Evolutionary conservation across 176 grass and related monocot genomes (phyloP), one percentile per base, ranked within the genome.

Genomic region (Rhipidocladum racemiflorum): DNA sequence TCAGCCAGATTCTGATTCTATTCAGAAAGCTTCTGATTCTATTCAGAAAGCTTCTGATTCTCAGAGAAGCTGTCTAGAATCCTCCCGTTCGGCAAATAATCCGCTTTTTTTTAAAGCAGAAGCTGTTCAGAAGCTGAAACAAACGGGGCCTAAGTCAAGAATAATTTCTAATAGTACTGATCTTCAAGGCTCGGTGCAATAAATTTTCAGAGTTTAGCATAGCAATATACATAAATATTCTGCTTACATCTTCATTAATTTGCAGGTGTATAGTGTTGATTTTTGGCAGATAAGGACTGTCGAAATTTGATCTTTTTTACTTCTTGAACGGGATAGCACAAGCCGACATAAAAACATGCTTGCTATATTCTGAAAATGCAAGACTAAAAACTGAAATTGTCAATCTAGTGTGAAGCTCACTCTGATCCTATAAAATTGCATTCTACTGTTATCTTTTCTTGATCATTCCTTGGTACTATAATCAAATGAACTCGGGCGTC

Each of bases 401-500:
- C 63, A 38, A 59, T 74, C 14, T 85, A 68, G 81, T 60, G 81
- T 85, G 82, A 69, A 70, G 56, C 78, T 85, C 77, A 81, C 87
- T 81, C 82, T 3, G 69, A 46, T 0, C 15, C 56, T 89, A 89
- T 77, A 72, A 21, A 65, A 85, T 64, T 65, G 49, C 72, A 1
- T 1, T 65, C 9, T 10, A 75, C 51, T 55, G 51, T 45, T 55
- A 85, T 81, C 77, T 63, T 83, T 65, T 35, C 18, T 73, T 79
- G 88, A 86, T 90, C 88, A 90, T 83, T 89, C 88, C 88, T 90
- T 86, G 88, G 88, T 79, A 90, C 30, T 17, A 83, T 62, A 90
- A 90, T 83, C 84, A 90, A 83, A 86, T 86, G 79, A 83, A 78
- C 59, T 68, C 83, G 88, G 88, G 83, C 27, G 75, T 0, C 4